Percentiles rank a stretch among this genome's conserved stretches.
These are phyloP conservation scores for Euclidium syriacum DNA, from an alignment of 345 rosid genomes.

Conservation along the genomic window DNA sequence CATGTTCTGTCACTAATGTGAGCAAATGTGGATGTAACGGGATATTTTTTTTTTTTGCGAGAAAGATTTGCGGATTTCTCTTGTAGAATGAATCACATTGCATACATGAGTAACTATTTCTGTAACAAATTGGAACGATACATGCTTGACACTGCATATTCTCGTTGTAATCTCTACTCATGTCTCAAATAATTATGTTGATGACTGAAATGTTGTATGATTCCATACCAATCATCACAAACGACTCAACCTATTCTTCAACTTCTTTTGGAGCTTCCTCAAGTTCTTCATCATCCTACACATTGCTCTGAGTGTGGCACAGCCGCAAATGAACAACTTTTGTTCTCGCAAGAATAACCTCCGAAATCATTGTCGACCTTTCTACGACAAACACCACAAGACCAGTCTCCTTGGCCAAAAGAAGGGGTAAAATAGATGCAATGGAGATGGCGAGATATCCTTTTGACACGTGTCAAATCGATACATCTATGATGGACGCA, in stretches of 20 bases:
- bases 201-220: background rate
- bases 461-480: background rate
- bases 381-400: background rate
- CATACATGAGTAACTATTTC: background rate
- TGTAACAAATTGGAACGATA: background rate
- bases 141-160: background rate
- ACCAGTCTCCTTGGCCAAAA: background rate
- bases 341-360: background rate
- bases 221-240: background rate
- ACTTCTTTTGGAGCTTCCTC: background rate
- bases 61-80: background rate
- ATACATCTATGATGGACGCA: background rate
- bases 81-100: background rate
- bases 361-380: background rate
- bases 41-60: background rate
- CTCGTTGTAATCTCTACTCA: background rate
- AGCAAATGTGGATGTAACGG: background rate
- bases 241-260: background rate
- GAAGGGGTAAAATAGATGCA: background rate
- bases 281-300: background rate
- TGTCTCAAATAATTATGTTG: background rate
- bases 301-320: background rate
- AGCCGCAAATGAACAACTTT: background rate
- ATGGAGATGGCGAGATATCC: background rate
- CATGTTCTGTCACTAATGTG: background rate